Base-by-base conservation (phyloP, 140 eudicot species). In the Eryngium alpinum region DNA sequence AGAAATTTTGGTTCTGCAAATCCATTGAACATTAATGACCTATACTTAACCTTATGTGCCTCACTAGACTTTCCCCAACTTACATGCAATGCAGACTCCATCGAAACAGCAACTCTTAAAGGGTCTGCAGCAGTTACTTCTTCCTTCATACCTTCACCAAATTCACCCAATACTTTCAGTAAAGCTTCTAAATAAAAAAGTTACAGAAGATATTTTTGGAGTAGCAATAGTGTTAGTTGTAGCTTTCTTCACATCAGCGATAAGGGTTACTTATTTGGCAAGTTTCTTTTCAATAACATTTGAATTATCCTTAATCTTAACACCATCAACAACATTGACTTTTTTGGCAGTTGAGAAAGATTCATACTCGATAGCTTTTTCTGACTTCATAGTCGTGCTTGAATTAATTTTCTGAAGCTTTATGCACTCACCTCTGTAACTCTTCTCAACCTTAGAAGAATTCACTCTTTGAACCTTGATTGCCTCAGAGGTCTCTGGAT, bases 11-110 rank as follows among this genome's bases (percentile, higher is more conserved):
- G 84, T 94, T 94, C 16, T 90, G 93, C 1, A 87, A 85, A 66
- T 94, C 98, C 83, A 67, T 94, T 94, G 81, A 92, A 94, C 88
- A 94, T 75, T n/a, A 94, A 60, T 38, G 97, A 90, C 76, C 98
- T 81, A 85, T 92, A 94, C 70, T 90, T 92, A 50, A 82, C 52
- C 84, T 94, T 94, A 38, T 94, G 94, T 9, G 87, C 76, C 1
- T 92, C 98, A 18, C 62, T 90, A 21, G 93, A 88, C 63, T 83
- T 73, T 34, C 98, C 97, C 97, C 94, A 90, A 53, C 87, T 92
- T 53, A 89, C 94, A 81, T 88, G 92, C 98, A 94, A 85, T 31
- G 88, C 90, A 22, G 96, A 86, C 85, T 94, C 98, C 49, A 94
- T 81, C 5, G 88, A 51, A 32, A 88, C 96, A 43, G 98, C 98